Percentiles rank a stretch among this genome's conserved stretches.
These are phyloP conservation scores for Heterobasidion annosum DNA, from an alignment of 1,284 basidiomycete genomes.

Conservation along the genomic window DNA sequence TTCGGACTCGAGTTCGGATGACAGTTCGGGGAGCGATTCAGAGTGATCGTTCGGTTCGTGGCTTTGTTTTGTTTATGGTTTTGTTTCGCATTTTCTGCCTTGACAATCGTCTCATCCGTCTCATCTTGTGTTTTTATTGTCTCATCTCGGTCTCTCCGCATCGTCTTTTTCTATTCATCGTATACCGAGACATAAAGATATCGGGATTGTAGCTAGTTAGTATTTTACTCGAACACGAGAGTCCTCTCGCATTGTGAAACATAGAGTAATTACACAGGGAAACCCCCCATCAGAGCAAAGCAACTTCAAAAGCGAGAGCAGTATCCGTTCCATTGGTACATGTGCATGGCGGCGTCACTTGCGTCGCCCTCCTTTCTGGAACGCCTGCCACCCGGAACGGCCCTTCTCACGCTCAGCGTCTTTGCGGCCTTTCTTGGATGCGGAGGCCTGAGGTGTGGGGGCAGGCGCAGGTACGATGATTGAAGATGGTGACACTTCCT, in stretches of 20 bases:
- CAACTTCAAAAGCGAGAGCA: background rate
- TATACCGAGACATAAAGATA: slow-evolving; percentile 25
- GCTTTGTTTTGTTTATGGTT: background rate
- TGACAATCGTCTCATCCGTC: slow-evolving; percentile 8
- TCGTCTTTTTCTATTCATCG: slow-evolving; percentile 12
- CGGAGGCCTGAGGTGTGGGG: background rate
- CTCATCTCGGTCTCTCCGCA: slow-evolving; percentile 9
- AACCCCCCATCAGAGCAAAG: background rate
- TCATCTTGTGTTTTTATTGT: slow-evolving; percentile 11
- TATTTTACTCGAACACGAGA: slow-evolving; percentile 19
- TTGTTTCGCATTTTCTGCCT: slow-evolving; percentile 1
- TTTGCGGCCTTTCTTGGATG: slow-evolving; percentile 2
- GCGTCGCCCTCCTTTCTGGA: slow-evolving; percentile 10
- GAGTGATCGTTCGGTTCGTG: slow-evolving; percentile 35
- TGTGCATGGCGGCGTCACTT: background rate
- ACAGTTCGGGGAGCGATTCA: slow-evolving; percentile 73
- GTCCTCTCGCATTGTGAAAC: slow-evolving; percentile 3
- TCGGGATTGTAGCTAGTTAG: slow-evolving; percentile 25
- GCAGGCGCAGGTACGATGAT: background rate
- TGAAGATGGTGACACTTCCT: background rate
- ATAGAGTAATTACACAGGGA: background rate
- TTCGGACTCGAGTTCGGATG: slow-evolving; percentile 68
- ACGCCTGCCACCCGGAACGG: slow-evolving; percentile 13
- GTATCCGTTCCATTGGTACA: background rate
- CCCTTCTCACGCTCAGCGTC: slow-evolving; percentile 10